A percentile compares a stretch with the other conserved stretches of the same genome.
These are phyloP conservation scores for Trichoderma afroharzianum DNA, from an alignment of 2,329 filamentous ascomycete species.

Conservation along the genomic window DNA sequence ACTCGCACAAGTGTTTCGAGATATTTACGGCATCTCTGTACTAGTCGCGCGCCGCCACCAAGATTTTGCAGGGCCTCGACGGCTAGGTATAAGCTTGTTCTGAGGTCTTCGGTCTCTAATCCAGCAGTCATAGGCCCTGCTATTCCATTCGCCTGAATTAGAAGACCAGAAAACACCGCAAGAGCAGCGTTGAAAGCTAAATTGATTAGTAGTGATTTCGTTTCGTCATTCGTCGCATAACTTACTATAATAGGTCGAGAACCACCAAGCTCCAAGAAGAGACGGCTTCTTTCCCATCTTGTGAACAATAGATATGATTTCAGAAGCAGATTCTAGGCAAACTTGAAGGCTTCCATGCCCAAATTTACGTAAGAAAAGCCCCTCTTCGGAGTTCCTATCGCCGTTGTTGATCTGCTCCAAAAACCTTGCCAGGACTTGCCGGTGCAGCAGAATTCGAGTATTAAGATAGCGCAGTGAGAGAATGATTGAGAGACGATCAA, in stretches of 20 bases:
- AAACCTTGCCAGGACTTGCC: neutral
- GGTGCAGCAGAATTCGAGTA: neutral
- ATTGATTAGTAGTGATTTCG: neutral
- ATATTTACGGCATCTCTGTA: slow-evolving; percentile 6
- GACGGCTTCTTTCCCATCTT: neutral
- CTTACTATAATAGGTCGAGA: slow-evolving; percentile 6
- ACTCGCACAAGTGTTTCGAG: neutral
- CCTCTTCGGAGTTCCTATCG: neutral
- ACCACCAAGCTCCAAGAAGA: slow-evolving; percentile 9
- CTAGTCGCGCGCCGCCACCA: neutral
- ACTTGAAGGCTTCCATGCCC: neutral
- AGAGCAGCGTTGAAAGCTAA: slow-evolving; percentile 3
- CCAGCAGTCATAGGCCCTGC: neutral
- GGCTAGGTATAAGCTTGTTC: neutral
- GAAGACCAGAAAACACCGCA: neutral
- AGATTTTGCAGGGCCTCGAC: neutral
- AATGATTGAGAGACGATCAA: neutral
- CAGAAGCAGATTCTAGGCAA: neutral
- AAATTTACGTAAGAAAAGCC: neutral
- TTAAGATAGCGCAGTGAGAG: neutral
- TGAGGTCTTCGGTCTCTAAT: neutral
- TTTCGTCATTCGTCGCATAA: neutral
- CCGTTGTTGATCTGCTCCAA: neutral
- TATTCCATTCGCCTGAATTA: neutral
- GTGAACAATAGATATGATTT: neutral